These are phyloP conservation scores for Penicillium sp. DNA, from an alignment of 2,329 filamentous ascomycete species.

Conservation along the genomic window DNA sequence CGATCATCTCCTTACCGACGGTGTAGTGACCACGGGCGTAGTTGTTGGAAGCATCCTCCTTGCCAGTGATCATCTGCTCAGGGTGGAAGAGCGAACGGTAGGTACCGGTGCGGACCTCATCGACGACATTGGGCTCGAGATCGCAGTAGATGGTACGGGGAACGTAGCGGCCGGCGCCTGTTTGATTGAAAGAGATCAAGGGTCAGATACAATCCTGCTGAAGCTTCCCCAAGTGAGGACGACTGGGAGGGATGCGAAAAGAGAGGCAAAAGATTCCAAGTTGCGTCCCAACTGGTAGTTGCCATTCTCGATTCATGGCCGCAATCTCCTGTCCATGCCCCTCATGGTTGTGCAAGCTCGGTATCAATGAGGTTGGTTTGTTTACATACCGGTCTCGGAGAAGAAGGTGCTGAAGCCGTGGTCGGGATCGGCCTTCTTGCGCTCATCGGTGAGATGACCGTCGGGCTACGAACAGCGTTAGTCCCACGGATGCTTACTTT, in stretches of 20 bases:
- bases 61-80: constrained; percentile 99
- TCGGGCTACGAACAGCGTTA: constrained; percentile 64
- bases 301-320: not conserved
- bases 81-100: constrained; percentile 98
- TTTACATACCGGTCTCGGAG: constrained; percentile 85
- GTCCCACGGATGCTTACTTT: constrained; percentile 20
- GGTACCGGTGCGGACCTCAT: constrained; percentile 95
- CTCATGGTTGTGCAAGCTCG: not conserved
- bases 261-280: too few relatives aligned
- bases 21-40: constrained; percentile 99
- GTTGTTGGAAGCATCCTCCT: constrained; percentile 99
- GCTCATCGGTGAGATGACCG: constrained; percentile 97
- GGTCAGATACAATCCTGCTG: too few relatives aligned
- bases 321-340: not conserved
- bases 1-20: constrained; percentile 98
- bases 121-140: constrained; percentile 98
- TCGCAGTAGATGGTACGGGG: constrained; percentile 99
- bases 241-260: not conserved
- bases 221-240: constrained; percentile 4
- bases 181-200: not conserved
- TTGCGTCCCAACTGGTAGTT: too few relatives aligned
- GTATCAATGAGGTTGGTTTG: constrained; percentile 17
- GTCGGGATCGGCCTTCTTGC: constrained; percentile 86
- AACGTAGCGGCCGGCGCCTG: constrained; percentile 97
- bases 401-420: constrained; percentile 99